Base-by-base conservation (phyloP, 2,329 filamentous ascomycete species). In the Ophioceras dolichostomum region DNA sequence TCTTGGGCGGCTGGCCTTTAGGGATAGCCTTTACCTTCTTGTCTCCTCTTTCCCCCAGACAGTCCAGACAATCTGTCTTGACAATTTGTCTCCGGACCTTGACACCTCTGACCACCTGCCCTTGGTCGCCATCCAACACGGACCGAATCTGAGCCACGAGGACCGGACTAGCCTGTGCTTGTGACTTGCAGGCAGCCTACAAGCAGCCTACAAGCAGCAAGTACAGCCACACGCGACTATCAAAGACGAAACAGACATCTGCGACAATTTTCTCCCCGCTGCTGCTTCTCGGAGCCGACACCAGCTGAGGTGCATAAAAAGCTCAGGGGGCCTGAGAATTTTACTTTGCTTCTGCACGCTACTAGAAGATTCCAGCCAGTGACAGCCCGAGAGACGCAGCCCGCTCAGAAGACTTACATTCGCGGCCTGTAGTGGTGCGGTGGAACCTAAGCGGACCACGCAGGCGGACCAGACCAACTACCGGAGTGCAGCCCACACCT, bases 371-470 rank as follows among this genome's bases (percentile, higher is more conserved):
- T 26, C 22, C 22, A 8, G 22, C 12, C 22, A 26, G 22, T 12
- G 7, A 26, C 22, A 26, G 12, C 22, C 22, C 7, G 22, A 8
- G 22, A 26, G 22, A 26, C 8, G 22, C 22, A 7, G 12, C 22
- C 22, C 22, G 7, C 22, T 26, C 22, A 26, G 8, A 7, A 26
- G 22, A 26, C 22, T 12, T 26, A 26, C 22, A 26, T 8, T 7
- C 22, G 14, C 21, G 32, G 24, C 32, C 13, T 34, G 32, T 21
- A 34, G 32, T 34, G 32, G 32, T 34, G 32, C 32, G 32, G 32
- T 21, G 24, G 20, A 10, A n/a, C n/a, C n/a, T n/a, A n/a, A n/a
- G n/a, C n/a, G n/a, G n/a, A n/a, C n/a, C n/a, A n/a, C n/a, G n/a
- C n/a, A n/a, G n/a, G n/a, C n/a, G n/a, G n/a, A n/a, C n/a, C n/a